These are phyloP conservation scores for Zygnema cylindricum DNA, from an alignment of 139 green algal species.

Conservation along the genomic window DNA sequence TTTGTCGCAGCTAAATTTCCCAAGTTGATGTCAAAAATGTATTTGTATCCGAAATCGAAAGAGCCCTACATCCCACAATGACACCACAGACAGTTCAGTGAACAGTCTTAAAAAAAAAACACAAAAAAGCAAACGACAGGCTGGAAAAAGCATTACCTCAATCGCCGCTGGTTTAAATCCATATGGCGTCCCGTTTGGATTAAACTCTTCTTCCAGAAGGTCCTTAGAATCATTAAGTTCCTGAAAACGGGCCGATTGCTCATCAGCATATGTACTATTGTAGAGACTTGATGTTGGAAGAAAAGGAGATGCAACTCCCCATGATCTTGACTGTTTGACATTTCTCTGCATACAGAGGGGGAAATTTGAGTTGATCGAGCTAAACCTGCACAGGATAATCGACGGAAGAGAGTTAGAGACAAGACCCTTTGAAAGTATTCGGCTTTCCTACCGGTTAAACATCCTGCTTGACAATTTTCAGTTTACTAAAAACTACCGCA, in stretches of 20 bases:
- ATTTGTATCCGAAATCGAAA: conserved; percentile 62
- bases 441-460: not conserved
- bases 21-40: conserved; percentile 59
- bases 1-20: not conserved
- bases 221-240: not conserved
- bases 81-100: no score
- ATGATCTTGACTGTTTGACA: not conserved
- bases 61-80: conserved; percentile 68
- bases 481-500: not conserved
- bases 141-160: not conserved
- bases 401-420: no score
- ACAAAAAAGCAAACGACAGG: no score
- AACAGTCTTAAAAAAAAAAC: not conserved
- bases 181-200: not conserved
- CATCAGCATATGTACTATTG: not conserved
- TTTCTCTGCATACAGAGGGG: not conserved
- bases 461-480: not conserved
- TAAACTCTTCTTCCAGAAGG: not conserved
- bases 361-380: not conserved
- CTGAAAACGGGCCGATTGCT: not conserved
- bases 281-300: not conserved
- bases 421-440: not conserved
- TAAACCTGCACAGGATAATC: not conserved
- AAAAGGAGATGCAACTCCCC: not conserved
- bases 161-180: not conserved